Percentiles rank a stretch among this genome's conserved stretches.
Evolutionary conservation across 495 filamentous ascomycete species (phyloP).

Genomic region (Trichoderma parareesei): DNA sequence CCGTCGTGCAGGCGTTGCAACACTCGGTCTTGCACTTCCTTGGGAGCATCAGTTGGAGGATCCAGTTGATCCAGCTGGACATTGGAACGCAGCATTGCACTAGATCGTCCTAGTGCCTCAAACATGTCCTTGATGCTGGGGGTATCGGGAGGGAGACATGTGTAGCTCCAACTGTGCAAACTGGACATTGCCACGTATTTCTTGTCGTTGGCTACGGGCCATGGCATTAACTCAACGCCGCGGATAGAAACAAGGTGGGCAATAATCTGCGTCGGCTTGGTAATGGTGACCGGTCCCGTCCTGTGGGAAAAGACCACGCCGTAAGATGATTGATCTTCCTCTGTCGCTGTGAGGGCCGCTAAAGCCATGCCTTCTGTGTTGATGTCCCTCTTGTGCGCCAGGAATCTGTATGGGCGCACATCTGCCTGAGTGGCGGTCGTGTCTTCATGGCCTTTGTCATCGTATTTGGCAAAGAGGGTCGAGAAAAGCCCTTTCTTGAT

Average conservation of each 20-base stretch:
- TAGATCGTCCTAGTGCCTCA: background rate
- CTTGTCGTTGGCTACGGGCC: background rate
- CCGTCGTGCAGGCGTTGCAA: conserved; percentile 28
- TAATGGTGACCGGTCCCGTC: conserved; percentile 21
- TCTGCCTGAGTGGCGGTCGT: conserved; percentile 15
- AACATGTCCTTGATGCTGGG: conserved; percentile 24
- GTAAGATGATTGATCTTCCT: conserved; percentile 22
- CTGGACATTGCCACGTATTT: conserved; percentile 28
- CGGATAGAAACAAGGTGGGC: conserved; percentile 36
- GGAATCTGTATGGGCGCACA: conserved; percentile 24
- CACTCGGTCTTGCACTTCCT: background rate
- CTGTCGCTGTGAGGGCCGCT: conserved; percentile 22
- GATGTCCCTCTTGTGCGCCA: conserved; percentile 38
- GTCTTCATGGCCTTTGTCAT: background rate
- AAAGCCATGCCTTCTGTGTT: conserved; percentile 26
- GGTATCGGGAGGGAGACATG: conserved; percentile 25
- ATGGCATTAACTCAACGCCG: conserved; percentile 17
- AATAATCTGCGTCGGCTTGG: conserved; percentile 14
- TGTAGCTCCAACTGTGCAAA: conserved; percentile 41
- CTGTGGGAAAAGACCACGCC: conserved; percentile 30
- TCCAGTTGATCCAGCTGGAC: too few relatives aligned
- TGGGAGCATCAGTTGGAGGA: too few relatives aligned
- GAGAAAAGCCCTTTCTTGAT: background rate
- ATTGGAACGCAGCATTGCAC: too few relatives aligned
- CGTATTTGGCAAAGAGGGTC: background rate